phyloP scores from a whole-genome alignment of 2,329 filamentous ascomycete genomes.

The Bisporella sp. region DNA sequence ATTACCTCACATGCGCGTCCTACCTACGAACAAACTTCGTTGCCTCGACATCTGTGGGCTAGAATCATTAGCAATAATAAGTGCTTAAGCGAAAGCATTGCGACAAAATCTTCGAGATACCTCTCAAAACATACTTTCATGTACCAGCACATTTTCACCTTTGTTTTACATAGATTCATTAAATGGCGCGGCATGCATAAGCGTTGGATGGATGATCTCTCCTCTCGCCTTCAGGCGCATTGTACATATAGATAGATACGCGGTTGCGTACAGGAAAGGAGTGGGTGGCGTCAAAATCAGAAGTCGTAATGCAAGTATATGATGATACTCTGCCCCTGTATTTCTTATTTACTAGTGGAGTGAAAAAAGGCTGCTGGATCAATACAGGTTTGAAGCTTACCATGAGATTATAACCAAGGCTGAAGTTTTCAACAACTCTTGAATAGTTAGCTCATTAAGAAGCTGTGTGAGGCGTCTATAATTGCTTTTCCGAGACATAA shows the following conservation, averaged over 20 bases:
- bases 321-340: neutral
- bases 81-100: too few relatives aligned
- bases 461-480: too few relatives aligned
- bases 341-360: too few relatives aligned
- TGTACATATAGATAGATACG: constrained; percentile 27
- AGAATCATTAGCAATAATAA: too few relatives aligned
- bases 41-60: too few relatives aligned
- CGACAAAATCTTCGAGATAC: neutral
- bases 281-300: constrained; percentile 16
- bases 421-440: too few relatives aligned
- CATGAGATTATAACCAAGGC: too few relatives aligned
- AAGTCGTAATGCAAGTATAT: constrained; percentile 16
- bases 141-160: constrained; percentile 23
- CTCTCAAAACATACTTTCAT: constrained; percentile 13
- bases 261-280: constrained; percentile 14
- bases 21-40: too few relatives aligned
- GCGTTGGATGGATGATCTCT: constrained; percentile 29
- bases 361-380: too few relatives aligned
- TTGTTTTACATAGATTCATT: constrained; percentile 26
- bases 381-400: too few relatives aligned
- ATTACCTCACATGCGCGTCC: neutral
- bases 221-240: constrained; percentile 22
- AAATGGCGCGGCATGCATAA: constrained; percentile 27
- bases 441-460: too few relatives aligned
- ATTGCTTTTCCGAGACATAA: too few relatives aligned